These are phyloP conservation scores for Ogataea kodamae DNA, from an alignment of 805 yeast genomes.

Conservation along the genomic window DNA sequence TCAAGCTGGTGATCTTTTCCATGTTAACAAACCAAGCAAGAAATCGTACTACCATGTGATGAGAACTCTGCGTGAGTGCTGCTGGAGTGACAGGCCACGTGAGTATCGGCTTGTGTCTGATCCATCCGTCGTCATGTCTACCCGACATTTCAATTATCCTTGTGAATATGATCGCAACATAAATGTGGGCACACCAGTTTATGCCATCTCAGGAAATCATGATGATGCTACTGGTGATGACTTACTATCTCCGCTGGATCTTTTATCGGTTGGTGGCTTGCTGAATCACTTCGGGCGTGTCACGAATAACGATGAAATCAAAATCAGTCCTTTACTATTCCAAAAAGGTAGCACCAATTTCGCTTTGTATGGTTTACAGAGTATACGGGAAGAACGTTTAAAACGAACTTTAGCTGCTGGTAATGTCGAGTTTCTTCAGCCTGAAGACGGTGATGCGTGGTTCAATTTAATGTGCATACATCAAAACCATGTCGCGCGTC, in stretches of 20 bases:
- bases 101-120: conserved; percentile 81
- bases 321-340: conserved; percentile 70
- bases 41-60: conserved; percentile 82
- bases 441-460: conserved; percentile 58
- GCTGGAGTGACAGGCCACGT: conserved; percentile 85
- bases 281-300: conserved; percentile 89
- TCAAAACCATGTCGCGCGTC: conserved; percentile 83
- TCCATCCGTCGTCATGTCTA: conserved; percentile 59
- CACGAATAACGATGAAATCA: conserved; percentile 67
- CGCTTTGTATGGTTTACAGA: conserved; percentile 86
- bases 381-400: conserved; percentile 84
- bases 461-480: conserved; percentile 84
- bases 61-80: conserved; percentile 60
- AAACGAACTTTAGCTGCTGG: conserved; percentile 79
- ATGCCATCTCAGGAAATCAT: conserved; percentile 93
- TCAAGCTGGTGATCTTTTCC: conserved; percentile 93
- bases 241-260: conserved; percentile 79
- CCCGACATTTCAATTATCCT: conserved; percentile 59
- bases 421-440: conserved; percentile 72
- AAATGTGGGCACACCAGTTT: conserved; percentile 84
- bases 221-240: conserved; percentile 93
- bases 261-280: conserved; percentile 75
- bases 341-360: conserved; percentile 79
- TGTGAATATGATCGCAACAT: conserved; percentile 90
- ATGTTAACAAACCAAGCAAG: conserved; percentile 82